Evolutionary conservation across 352 stramenopile genomes (phyloP).

Genomic region (Phytophthora parvispora): DNA sequence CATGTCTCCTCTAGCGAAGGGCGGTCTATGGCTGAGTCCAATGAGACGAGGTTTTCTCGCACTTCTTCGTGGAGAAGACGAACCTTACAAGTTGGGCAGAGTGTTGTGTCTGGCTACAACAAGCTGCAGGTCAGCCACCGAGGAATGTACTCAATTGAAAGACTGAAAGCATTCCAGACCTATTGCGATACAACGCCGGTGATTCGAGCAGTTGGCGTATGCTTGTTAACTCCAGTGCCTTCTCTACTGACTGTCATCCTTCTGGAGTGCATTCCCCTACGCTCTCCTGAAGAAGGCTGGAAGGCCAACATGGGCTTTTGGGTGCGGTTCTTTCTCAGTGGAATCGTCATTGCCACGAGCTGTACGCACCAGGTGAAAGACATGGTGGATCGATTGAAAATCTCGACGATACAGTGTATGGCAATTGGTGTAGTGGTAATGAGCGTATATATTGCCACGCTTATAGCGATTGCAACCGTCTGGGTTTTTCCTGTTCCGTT

Average conservation of each 20-base stretch:
- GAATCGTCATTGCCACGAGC: slow-evolving; percentile 1
- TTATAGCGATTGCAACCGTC: slow-evolving; percentile 10
- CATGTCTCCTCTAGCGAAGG: too few species aligned
- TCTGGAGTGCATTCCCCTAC: slow-evolving; percentile 15
- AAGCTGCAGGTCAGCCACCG: slow-evolving; percentile 31
- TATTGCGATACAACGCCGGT: slow-evolving; percentile 30
- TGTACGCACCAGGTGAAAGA: slow-evolving; percentile 9
- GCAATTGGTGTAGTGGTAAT: slow-evolving; percentile 1
- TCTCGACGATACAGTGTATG: slow-evolving; percentile 13
- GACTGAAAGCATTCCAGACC: slow-evolving; percentile 36
- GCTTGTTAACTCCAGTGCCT: slow-evolving; percentile 20
- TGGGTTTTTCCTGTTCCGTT: slow-evolving; percentile 53
- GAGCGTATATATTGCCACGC: slow-evolving; percentile 10
- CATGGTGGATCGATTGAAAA: slow-evolving; percentile 6
- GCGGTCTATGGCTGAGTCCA: too few species aligned
- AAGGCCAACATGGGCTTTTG: slow-evolving; percentile 28
- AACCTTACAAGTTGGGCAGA: not conserved
- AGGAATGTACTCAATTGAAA: slow-evolving; percentile 49
- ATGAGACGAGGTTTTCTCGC: too few species aligned
- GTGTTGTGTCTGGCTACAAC: slow-evolving; percentile 1
- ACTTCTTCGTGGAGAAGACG: not conserved
- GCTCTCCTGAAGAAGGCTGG: slow-evolving; percentile 11
- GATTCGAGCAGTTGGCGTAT: slow-evolving; percentile 2
- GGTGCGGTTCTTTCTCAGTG: slow-evolving; percentile 16
- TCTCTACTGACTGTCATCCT: slow-evolving; percentile 9